Evolutionary conservation across 2,329 filamentous ascomycete genomes (phyloP).

Genomic region (Penicillium sp.): DNA sequence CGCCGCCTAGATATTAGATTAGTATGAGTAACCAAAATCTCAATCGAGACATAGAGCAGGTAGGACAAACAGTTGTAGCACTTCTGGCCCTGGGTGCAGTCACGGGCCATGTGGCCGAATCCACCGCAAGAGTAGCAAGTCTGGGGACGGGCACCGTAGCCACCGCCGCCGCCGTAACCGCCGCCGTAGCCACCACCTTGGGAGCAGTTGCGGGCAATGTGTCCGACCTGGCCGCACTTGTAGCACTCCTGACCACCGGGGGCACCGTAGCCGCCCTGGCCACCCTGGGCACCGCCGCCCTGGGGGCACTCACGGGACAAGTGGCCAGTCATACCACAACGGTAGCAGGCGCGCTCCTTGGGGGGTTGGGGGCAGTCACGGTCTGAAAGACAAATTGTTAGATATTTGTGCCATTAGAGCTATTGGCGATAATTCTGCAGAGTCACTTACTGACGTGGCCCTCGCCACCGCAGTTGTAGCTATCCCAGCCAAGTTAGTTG

Average conservation of each 20-base stretch:
- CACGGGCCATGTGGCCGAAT: constrained; percentile 95
- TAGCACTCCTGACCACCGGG: constrained; percentile 76
- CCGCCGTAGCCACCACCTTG: constrained; percentile 56
- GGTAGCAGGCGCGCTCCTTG: constrained; percentile 77
- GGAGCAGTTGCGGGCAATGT: constrained; percentile 78
- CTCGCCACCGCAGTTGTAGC: constrained; percentile 82
- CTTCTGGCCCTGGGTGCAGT: constrained; percentile 98
- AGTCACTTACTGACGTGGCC: constrained; percentile 75
- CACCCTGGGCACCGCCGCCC: constrained; percentile 46
- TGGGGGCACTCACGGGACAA: constrained; percentile 78
- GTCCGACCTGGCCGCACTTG: constrained; percentile 96
- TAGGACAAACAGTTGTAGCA: constrained; percentile 88
- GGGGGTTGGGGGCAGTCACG: constrained; percentile 88
- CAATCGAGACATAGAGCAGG: background rate
- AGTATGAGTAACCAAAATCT: background rate
- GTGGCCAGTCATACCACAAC: constrained; percentile 77
- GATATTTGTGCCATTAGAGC: background rate
- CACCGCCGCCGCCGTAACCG: constrained; percentile 52
- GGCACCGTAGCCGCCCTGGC: constrained; percentile 50
- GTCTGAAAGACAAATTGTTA: constrained; percentile 54
- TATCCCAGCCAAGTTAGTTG: constrained; percentile 37
- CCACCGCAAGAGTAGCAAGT: constrained; percentile 99
- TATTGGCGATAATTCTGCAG: constrained; percentile 9
- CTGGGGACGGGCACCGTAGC: constrained; percentile 65
- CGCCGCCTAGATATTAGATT: constrained; percentile 58